phyloP scores from a whole-genome alignment of 371 early-diverging fungal genomes.

The Rhizomucor miehei region DNA sequence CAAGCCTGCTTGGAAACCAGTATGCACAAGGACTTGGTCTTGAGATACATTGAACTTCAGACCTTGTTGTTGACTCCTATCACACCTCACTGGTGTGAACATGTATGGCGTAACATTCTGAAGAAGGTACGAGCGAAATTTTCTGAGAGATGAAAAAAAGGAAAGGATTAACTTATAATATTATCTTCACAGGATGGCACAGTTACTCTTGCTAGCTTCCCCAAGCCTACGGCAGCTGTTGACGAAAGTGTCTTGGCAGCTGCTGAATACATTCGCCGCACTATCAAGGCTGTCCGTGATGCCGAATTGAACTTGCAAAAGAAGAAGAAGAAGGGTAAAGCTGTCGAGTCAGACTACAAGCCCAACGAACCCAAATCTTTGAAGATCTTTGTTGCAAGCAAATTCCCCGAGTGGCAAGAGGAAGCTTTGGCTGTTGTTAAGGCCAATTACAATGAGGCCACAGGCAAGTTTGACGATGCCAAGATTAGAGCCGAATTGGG shows the following conservation, averaged over 20 bases:
- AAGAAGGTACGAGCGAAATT: slow-evolving; percentile 50
- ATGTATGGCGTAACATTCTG: slow-evolving; percentile 80
- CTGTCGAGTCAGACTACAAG: slow-evolving; percentile 50
- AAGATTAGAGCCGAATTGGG: slow-evolving; percentile 70
- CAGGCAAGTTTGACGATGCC: slow-evolving; percentile 66
- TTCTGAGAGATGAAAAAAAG: no score
- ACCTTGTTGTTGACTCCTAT: slow-evolving; percentile 84
- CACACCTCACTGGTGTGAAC: slow-evolving; percentile 92
- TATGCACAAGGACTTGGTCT: slow-evolving; percentile 85
- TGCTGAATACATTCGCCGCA: slow-evolving; percentile 77
- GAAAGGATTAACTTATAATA: background rate
- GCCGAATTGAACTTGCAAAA: slow-evolving; percentile 76
- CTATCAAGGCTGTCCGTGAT: slow-evolving; percentile 77
- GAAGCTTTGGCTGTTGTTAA: slow-evolving; percentile 68
- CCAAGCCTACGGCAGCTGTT: slow-evolving; percentile 50
- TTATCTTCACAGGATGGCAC: slow-evolving; percentile 46
- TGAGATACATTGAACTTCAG: slow-evolving; percentile 81
- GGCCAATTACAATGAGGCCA: slow-evolving; percentile 58
- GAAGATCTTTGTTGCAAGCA: slow-evolving; percentile 72
- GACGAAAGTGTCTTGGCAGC: slow-evolving; percentile 73
- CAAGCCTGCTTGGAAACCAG: slow-evolving; percentile 64
- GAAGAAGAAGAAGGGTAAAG: slow-evolving; percentile 78
- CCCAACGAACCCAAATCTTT: slow-evolving; percentile 70
- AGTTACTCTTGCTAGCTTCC: slow-evolving; percentile 76
- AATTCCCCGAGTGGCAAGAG: slow-evolving; percentile 96